Base-by-base conservation (phyloP, 2,329 filamentous ascomycete species). In the Fusarium sambucinum region DNA sequence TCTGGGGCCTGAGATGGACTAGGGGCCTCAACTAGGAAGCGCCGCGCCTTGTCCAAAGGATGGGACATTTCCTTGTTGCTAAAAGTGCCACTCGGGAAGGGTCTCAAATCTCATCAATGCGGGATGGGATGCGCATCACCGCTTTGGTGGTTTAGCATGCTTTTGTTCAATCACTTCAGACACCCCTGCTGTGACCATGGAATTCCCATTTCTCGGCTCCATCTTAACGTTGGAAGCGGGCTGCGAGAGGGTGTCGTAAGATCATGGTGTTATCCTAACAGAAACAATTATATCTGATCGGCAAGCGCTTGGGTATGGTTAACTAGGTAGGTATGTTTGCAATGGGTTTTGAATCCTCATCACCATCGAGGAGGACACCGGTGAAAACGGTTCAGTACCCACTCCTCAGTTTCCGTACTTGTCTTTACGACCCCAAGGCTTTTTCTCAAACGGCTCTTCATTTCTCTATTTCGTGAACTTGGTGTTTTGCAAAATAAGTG, bases 121-220 rank as follows among this genome's bases (percentile, higher is more conserved):
- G 72, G 70, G 68, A 74, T 73, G 72, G 70, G 68, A 74, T 73
- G 68, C 56, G 67, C 70, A 74, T 72, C 72, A 72, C 64, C 65
- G 51, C 61, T 61, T 63, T 51, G 62, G 46, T 65, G 67, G 55
- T 72, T 73, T 75, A 63, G 70, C 70, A 75, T 74, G 66, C 59
- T 60, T 53, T 27, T 42, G 51, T 40, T 13, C 47, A 25, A 17
- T 37, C 21, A 27, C 54, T 73, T 53, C 11, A 37, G 11, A n/a
- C 61, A 73, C 71, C 71, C 72, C 72, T 48, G 23, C 45, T 50
- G 47, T 58, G 53, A 46, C 27, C 55, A 50, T 33, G 33, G 13
- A 55, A 29, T 68, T 45, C 51, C 56, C 53, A 62, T 66, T 66
- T 69, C 61, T 62, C 63, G 61, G 51, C 66, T 37, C 38, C 25